Evolutionary conservation across 1,284 basidiomycete species (phyloP).

Genomic region (Papiliotrema nemorosa): DNA sequence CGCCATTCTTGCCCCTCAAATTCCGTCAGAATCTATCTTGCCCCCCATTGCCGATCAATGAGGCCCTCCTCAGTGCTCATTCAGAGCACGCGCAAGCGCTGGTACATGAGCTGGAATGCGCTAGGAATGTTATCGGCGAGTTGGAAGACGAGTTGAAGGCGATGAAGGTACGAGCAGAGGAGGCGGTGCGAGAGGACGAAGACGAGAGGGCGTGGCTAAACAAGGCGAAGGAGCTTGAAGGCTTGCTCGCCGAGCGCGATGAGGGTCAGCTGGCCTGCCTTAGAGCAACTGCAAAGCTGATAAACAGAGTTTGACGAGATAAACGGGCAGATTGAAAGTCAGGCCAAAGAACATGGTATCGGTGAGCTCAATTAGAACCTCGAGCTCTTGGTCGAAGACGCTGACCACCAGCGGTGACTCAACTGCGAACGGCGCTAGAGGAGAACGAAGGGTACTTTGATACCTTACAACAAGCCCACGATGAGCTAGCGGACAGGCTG

Average conservation of each 20-base stretch:
- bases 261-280: conserved; percentile 6
- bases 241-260: conserved; percentile 5
- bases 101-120: conserved; percentile 17
- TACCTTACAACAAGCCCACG: conserved; percentile 17
- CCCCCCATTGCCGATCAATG: conserved; percentile 16
- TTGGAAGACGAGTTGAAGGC: conserved; percentile 10
- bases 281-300: neutral
- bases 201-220: neutral
- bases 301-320: neutral
- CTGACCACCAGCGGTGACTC: conserved; percentile 15
- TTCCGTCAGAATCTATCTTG: conserved; percentile 17
- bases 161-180: conserved; percentile 1
- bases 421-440: conserved; percentile 19
- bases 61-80: conserved; percentile 17
- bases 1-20: neutral
- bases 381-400: neutral
- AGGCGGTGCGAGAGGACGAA: neutral
- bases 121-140: conserved; percentile 13
- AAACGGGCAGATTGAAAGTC: neutral
- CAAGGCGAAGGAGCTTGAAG: conserved; percentile 7
- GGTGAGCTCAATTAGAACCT: neutral
- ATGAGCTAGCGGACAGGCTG: conserved; percentile 6
- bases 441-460: conserved; percentile 29
- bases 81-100: conserved; percentile 16
- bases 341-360: neutral